Conservation (phyloP, 192 early-diverging fungal species). For the Neocallimastix lanati region DNA sequence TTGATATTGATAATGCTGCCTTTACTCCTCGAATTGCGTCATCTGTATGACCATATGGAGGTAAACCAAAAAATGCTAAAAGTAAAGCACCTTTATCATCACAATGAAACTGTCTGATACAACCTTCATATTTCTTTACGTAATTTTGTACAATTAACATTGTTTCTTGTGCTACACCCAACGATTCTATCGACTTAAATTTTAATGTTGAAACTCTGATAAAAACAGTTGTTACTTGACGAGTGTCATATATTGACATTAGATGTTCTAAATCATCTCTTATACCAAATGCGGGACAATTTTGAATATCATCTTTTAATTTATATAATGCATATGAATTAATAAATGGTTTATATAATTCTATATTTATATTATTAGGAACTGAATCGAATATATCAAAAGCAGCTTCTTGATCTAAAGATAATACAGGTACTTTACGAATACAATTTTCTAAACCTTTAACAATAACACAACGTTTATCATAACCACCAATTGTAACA, state of each 20-base stretch:
- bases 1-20: conserved; percentile 19
- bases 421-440: conserved; percentile 8
- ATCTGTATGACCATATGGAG: conserved; percentile 29
- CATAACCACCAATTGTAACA: conserved; percentile 18
- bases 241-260: conserved; percentile 17
- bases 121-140: conserved; percentile 18
- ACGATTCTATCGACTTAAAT: conserved; percentile 10
- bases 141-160: conserved; percentile 20
- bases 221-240: conserved; percentile 33
- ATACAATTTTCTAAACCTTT: conserved; percentile 4
- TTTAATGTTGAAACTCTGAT: conserved; percentile 19
- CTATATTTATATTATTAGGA: conserved; percentile 9
- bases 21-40: conserved; percentile 21
- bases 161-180: conserved; percentile 18
- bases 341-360: conserved; percentile 23
- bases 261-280: conserved; percentile 14
- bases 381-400: neutral
- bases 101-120: conserved; percentile 26
- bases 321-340: conserved; percentile 28
- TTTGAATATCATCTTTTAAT: conserved; percentile 26
- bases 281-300: conserved; percentile 19
- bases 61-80: conserved; percentile 25
- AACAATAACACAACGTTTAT: conserved; percentile 26
- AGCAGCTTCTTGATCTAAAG: conserved; percentile 2
- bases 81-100: conserved; percentile 34